Percentiles rank a stretch among this genome's conserved stretches.
Evolutionary conservation across 2,329 filamentous ascomycete genomes (phyloP).

Genomic region (Dactylellina haptotyla): DNA sequence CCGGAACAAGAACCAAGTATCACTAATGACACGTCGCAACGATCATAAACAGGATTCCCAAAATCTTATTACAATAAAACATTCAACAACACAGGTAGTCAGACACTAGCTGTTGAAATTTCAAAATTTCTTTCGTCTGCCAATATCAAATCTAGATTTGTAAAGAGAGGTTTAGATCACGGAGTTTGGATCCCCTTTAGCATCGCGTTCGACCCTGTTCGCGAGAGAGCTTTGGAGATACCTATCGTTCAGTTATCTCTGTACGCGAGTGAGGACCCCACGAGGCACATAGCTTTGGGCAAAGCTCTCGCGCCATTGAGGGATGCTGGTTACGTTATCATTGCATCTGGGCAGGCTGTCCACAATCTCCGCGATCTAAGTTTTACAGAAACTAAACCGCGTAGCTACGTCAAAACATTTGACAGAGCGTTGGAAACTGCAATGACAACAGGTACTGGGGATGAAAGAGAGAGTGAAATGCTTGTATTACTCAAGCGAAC

Average conservation of each 20-base stretch:
- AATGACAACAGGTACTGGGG: slow-evolving; percentile 63
- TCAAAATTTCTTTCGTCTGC: slow-evolving; percentile 68
- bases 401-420: slow-evolving; percentile 72
- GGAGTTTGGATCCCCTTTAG: slow-evolving; percentile 78
- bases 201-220: slow-evolving; percentile 69
- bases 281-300: slow-evolving; percentile 74
- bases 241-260: slow-evolving; percentile 79
- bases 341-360: slow-evolving; percentile 79
- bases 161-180: slow-evolving; percentile 76
- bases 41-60: slow-evolving; percentile 69
- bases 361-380: slow-evolving; percentile 70
- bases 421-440: slow-evolving; percentile 75
- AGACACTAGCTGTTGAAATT: slow-evolving; percentile 70
- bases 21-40: too few relatives aligned
- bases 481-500: slow-evolving; percentile 64
- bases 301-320: slow-evolving; percentile 73
- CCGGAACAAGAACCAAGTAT: too few relatives aligned
- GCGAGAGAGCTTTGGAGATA: slow-evolving; percentile 70
- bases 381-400: slow-evolving; percentile 63
- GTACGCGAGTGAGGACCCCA: slow-evolving; percentile 72
- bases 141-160: slow-evolving; percentile 70
- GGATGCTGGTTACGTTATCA: slow-evolving; percentile 74
- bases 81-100: slow-evolving; percentile 73
- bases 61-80: slow-evolving; percentile 74
- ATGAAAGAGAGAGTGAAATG: slow-evolving; percentile 63